phyloP scores from a whole-genome alignment of 140 eudicot species.

The Oenanthe javanica region DNA sequence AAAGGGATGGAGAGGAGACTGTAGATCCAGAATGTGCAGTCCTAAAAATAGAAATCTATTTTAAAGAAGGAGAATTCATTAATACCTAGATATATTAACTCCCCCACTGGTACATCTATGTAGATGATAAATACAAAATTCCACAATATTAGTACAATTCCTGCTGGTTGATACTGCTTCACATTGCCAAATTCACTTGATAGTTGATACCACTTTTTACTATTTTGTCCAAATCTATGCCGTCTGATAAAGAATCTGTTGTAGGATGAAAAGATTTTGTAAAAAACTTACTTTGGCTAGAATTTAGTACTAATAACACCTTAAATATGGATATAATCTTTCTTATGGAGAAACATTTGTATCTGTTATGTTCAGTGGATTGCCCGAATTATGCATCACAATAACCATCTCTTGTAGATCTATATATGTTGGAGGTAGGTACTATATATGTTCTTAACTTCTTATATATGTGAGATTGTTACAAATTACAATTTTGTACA shows the following conservation, averaged over 20 bases:
- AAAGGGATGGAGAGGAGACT: not conserved
- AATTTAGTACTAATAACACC: not conserved
- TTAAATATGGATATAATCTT: not conserved
- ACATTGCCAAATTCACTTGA: not conserved
- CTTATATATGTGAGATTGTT: not conserved
- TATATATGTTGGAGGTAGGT: not conserved
- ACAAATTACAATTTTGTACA: not conserved
- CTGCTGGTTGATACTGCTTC: not conserved
- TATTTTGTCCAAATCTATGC: not conserved
- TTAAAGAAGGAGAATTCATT: too few relatives aligned
- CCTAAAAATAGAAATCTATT: too few relatives aligned
- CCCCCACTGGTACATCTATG: not conserved
- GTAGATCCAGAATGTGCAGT: not conserved
- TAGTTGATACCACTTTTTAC: not conserved
- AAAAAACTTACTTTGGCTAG: not conserved
- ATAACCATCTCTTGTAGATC: not conserved
- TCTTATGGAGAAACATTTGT: not conserved
- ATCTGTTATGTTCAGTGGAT: not conserved
- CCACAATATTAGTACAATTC: not conserved
- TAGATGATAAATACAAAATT: not conserved
- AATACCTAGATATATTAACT: not conserved
- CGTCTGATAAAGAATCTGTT: not conserved
- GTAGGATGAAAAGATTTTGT: not conserved
- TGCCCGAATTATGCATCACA: not conserved
- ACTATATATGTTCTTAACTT: not conserved